Base-by-base conservation (phyloP, 169 alveolate genomes). In the Plasmodium gallinaceum region DNA sequence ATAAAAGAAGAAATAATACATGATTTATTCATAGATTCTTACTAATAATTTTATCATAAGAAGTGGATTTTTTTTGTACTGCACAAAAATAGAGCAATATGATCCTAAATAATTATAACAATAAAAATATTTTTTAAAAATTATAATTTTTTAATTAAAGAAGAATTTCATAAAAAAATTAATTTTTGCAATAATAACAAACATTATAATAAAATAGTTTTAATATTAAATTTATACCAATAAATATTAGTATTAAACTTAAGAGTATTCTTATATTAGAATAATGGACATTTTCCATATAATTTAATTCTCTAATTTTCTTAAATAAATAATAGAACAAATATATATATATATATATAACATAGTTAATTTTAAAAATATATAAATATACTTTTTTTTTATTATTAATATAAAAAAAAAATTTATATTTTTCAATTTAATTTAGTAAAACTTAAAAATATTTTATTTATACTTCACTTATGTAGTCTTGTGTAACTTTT, bases 401-500 rank as follows among this genome's bases (percentile, higher is more conserved):
- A 2, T 32, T 32, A 2, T 32, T 32, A 32, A 2, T 32, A 32
- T 2, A 32, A 32, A 1, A 32, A 32, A 32, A 32, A 32, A 32
- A 32, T 32, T 32, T 32, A 32, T 32, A 32, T 32, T 32, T 32
- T 1, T 4, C 4, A 32, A 32, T 32, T 32, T 24, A 64, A 12
- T 8, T 16, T 7, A 14, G 14, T 32, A 65, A 10, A 37, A 9
- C 5, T 65, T 45, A 4, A 26, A 9, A 26, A 26, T 24, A 48
- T 72, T 72, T 18, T 37, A n/a, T 66, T 32, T 32, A 24, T 83
- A 83, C 91, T 45, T 68, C 85, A 45, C 85, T 61, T 65, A 83
- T 20, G 26, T 54, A 83, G 32, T 83, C 91, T 66, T 83, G 91
- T 5, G 91, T 43, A 54, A 83, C 72, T 26, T 83, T 83, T 57